Base-by-base conservation (phyloP, 352 stramenopile species). In the Phytophthora idaei region DNA sequence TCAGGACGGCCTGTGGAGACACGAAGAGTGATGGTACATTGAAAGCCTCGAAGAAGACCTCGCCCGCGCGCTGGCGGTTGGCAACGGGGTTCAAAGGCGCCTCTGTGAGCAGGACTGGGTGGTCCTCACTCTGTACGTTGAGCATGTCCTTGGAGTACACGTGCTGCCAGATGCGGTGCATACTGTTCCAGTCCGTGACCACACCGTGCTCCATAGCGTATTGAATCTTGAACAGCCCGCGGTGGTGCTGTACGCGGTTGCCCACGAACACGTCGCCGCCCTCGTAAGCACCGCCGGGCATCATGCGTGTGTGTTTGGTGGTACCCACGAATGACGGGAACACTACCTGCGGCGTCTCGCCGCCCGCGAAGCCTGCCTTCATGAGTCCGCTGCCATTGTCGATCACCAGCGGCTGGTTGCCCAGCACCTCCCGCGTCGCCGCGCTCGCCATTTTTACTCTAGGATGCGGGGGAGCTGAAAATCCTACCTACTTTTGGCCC, bases 141-240 rank as follows among this genome's bases (percentile, higher is more conserved):
- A 94, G 83, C 86, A 92, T 92, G 51, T 95, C 86, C 70, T 94
- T 93, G 27, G 89, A 90, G 74, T 95, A 96, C 17, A 96, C 77
- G 67, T 97, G 89, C 69, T 96, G 78, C 90, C 90, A 92, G 66
- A 97, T 90, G 51, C 87, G 86, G 55, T 97, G 86, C 88, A 97
- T 95, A 45, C 72, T 76, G 54, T 83, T 90, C 85, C 87, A 95
- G 77, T 97, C 83, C 48, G 77, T 86, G 44, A 97, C 81, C 4
- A 96, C 74, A 47, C 91, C 91, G 55, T 94, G 86, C 72, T 96
- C 83, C 83, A 97, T 93, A 52, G 86, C 86, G 67, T 94, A 89
- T 58, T 92, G 82, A 60, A 94, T 89, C 56, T 76, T 83, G 71
- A 94, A 94, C 51, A 94, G 72, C 15, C 86, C 86, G 55, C 86